Evolutionary conservation across 1,284 basidiomycete genomes (phyloP), one percentile per base, ranked within the genome.

Genomic region (Cryptococcus sp.): DNA sequence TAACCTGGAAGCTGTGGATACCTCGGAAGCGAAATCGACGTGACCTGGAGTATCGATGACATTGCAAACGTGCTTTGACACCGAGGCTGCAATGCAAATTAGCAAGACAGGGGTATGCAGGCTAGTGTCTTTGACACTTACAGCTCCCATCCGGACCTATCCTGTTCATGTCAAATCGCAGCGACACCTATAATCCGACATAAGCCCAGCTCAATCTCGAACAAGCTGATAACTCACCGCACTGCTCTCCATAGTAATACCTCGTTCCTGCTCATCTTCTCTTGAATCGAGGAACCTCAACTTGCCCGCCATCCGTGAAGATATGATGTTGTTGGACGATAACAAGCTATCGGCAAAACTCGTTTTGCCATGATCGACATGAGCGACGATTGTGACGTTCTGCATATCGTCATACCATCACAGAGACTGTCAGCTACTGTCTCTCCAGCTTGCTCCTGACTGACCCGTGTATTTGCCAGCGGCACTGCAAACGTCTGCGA

Each of bases 41-140:
- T 99, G 96, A 3, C 96, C 96, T 3, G 96, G 96, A 0, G 96
- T 99, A 78, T 99, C 96, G 69, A 99, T 95, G 83, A 99, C 89
- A 76, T 98, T 98, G 66, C 74, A 74, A 39, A 79, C 60, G 59
- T 78, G 75, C 53, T 76, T 75, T 48, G 69, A 66, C 1, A 69
- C 66, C 2, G 66, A 66, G 1, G 67, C 70, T 71, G 56, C 15
- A 19, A 2, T 20, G 31, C 8, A 55, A 39, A 5, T 27, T 16
- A 46, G 50, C 40, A 53, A 20, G 17, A 39, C 25, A 25, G 8
- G 2, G 4, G 10, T 13, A 35, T 5, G 16, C 20, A 48, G 1
- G 8, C 13, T 39, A 25, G 22, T 31, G 40, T 44, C 39, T 10
- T 19, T 16, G 17, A 25, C 53, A 45, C 66, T 58, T 47, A 70